Base-by-base conservation (phyloP, 176 grass and related monocot genomes). In the Zoysia pacifica region DNA sequence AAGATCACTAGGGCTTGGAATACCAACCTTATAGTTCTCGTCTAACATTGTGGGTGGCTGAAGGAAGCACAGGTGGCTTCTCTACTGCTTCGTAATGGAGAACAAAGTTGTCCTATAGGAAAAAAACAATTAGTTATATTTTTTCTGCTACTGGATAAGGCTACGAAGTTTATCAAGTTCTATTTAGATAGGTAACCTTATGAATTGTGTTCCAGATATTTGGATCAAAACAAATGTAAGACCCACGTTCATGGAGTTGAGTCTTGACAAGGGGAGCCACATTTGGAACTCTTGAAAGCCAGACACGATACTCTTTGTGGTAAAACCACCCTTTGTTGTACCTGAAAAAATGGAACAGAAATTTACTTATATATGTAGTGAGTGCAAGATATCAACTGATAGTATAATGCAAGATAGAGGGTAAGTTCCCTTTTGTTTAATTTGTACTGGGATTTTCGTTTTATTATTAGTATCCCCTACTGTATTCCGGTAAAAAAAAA, bases 251-350 rank as follows among this genome's bases (percentile, higher is more conserved):
- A 73, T 90, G 88, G 41, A 77, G 49, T 73, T 81, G 71, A 50
- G 78, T 91, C 85, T 97, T 92, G 35, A 91, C 86, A 82, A 89
- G 69, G 45, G 90, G 90, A 44, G 89, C 78, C 41, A 82, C 10
- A 74, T 89, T 89, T 13, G 91, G 84, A 75, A 77, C 62, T 88
- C 92, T 90, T 81, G 78, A 83, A 52, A 97, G 81, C 95, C 95
- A 97, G 19, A 91, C 52, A 74, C 89, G 73, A 42, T 87, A 84
- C 48, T 93, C 95, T 86, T 74, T 94, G 50, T 97, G 95, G 84
- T 93, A 97, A 90, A 94, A 85, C 95, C 95, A 97, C 48, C 95
- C 95, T 74, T 91, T 82, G 1, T 82, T 79, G 42, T 89, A 97
- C 75, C 95, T 97, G 83, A n/a, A 77, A 81, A 37, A 62, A 61